Evolutionary conservation across 2,329 filamentous ascomycete genomes (phyloP).

Genomic region (Venturia effusa): DNA sequence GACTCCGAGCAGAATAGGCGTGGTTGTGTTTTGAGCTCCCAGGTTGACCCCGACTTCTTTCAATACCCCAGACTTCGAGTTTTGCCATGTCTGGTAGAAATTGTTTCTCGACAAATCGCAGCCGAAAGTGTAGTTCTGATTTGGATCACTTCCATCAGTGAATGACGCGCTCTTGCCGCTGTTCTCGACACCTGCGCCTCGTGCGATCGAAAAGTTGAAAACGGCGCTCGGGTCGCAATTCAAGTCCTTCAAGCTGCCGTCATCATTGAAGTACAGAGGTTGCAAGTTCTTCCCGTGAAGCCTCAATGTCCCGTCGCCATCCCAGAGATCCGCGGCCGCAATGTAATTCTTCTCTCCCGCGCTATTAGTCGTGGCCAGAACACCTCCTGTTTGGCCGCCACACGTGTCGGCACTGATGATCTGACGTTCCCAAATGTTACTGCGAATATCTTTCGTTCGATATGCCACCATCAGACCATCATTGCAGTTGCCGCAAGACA

Average conservation of each 20-base stretch:
- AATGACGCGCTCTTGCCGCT: slow-evolving; percentile 7
- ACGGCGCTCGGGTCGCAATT: background rate
- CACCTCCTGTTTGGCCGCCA: slow-evolving; percentile 5
- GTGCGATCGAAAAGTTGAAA: background rate
- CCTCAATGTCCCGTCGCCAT: slow-evolving; percentile 1
- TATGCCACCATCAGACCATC: slow-evolving; percentile 5
- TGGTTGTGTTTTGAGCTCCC: slow-evolving; percentile 5
- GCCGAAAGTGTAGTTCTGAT: slow-evolving; percentile 2
- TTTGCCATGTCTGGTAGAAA: slow-evolving; percentile 9
- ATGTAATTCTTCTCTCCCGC: slow-evolving; percentile 4
- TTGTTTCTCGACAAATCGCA: slow-evolving; percentile 5
- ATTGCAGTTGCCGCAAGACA: slow-evolving; percentile 8
- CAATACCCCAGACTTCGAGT: background rate
- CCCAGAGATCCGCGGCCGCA: slow-evolving; percentile 3
- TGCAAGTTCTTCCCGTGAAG: slow-evolving; percentile 10
- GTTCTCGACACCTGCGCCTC: background rate
- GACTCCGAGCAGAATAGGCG: background rate
- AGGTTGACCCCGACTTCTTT: slow-evolving; percentile 7
- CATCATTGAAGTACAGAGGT: slow-evolving; percentile 5
- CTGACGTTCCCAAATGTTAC: slow-evolving; percentile 3
- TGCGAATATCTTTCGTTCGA: slow-evolving; percentile 5
- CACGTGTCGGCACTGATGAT: slow-evolving; percentile 6
- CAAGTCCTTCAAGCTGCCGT: slow-evolving; percentile 4
- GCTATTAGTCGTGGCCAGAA: background rate
- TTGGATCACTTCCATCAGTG: slow-evolving; percentile 8